Evolutionary conservation across 805 yeast genomes (phyloP).

Genomic region (Ogataea pilisensis): DNA sequence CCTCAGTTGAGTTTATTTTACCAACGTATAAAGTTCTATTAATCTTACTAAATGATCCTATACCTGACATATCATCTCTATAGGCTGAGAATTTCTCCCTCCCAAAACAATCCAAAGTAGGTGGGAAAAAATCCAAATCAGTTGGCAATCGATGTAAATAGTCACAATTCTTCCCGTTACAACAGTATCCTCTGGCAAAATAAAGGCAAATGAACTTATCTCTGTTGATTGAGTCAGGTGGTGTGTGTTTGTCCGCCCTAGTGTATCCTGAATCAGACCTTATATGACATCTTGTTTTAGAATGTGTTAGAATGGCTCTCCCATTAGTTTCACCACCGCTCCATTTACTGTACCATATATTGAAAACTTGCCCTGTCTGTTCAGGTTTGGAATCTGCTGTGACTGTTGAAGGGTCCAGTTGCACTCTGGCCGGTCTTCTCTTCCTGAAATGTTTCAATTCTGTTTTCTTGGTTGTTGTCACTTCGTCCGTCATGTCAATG

Average conservation of each 20-base stretch:
- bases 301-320: slow-evolving; percentile 32
- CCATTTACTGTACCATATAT: slow-evolving; percentile 89
- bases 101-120: slow-evolving; percentile 87
- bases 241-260: slow-evolving; percentile 48
- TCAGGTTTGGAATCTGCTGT: slow-evolving; percentile 62
- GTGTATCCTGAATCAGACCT: slow-evolving; percentile 72
- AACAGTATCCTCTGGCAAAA: slow-evolving; percentile 87
- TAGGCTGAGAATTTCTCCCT: slow-evolving; percentile 79
- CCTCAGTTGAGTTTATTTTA: slow-evolving; percentile 38
- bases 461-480: background rate
- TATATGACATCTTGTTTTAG: slow-evolving; percentile 59
- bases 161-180: slow-evolving; percentile 69
- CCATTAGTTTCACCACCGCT: slow-evolving; percentile 65
- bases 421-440: slow-evolving; percentile 62
- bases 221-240: slow-evolving; percentile 27
- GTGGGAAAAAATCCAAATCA: slow-evolving; percentile 50
- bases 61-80: slow-evolving; percentile 92
- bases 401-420: slow-evolving; percentile 59
- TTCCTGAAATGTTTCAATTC: slow-evolving; percentile 1
- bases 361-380: slow-evolving; percentile 76
- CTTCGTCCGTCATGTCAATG: slow-evolving; percentile 1
- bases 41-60: slow-evolving; percentile 69
- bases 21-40: slow-evolving; percentile 80
- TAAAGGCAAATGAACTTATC: slow-evolving; percentile 62
- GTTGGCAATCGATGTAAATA: slow-evolving; percentile 76